Evolutionary conservation across 164 flowering plant genomes (phyloP), one percentile per base, ranked within the genome.

Genomic region (Vitis amurensis): DNA sequence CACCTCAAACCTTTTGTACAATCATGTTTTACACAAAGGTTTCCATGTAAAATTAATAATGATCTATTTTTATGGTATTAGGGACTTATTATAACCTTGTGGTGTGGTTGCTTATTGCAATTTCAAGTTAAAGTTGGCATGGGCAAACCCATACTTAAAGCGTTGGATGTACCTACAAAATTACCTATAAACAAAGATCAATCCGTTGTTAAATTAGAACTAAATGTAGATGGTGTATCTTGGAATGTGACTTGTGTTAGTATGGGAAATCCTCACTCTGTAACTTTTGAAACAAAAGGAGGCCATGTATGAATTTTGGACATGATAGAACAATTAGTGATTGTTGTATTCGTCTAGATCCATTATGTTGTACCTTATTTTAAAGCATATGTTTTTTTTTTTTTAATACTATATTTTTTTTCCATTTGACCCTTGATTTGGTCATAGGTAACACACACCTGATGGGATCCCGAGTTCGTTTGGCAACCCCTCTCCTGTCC

Each of bases 251-350:
- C 99, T 13, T 93, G 98, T 85, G 98, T 96, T 73, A 93, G 99
- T 80, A 96, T 96, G 99, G 99, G 99, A 67, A 96, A 96, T 82
- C 99, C 99, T 52, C 98, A 96, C 64, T 96, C 98, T 71, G 84
- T 96, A 37, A 89, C 91, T 51, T 96, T 93, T 76, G 83, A 91
- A 51, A 75, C 79, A 61, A 85, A 81, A 66, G 78, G 75, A 50
- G 78, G 67, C 51, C 73, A 88, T 91, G 99, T 95, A 75, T 66
- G 59, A 70, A 64, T 70, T 50, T 57, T 62, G 12, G 14, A 49
- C 13, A 31, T 16, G 12, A 14, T 23, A 11, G 49, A n/a, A 47
- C 51, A 11, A 59, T 44, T 59, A 47, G 44, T 58, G 56, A 44
- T 51, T 29, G 52, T 9, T 14, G 6, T 19, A 15, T 49, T 61